These are phyloP conservation scores for Fusarium multiceps DNA, from an alignment of 2,329 filamentous ascomycete species.

Conservation along the genomic window DNA sequence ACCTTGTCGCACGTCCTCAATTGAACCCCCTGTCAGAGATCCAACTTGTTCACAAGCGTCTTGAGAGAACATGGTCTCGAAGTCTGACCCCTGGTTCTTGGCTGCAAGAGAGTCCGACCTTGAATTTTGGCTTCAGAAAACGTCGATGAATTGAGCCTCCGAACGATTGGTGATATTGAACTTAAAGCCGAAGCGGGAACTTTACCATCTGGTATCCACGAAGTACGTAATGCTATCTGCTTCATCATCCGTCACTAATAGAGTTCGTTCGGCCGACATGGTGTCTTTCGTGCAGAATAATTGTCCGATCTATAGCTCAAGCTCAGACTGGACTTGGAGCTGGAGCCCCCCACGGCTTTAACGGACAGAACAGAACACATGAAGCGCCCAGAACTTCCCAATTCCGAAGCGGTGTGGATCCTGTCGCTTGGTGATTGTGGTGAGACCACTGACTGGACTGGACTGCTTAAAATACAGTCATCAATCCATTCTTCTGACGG, in stretches of 20 bases:
- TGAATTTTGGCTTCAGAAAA: conserved; percentile 19
- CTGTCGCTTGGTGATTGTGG: background rate
- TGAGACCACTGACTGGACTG: background rate
- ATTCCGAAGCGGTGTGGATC: conserved; percentile 30
- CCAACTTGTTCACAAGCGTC: conserved; percentile 6
- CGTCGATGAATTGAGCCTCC: background rate
- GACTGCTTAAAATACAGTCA: conserved; percentile 1
- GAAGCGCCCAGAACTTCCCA: background rate
- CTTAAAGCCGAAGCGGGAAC: background rate
- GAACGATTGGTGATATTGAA: background rate
- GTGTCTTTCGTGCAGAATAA: conserved; percentile 1
- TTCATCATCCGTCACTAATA: conserved; percentile 1
- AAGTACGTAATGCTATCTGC: background rate
- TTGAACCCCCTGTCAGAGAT: conserved; percentile 27
- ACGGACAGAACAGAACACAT: background rate
- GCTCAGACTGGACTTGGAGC: background rate
- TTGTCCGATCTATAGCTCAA: background rate
- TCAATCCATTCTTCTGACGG: conserved; percentile 3
- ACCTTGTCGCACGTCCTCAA: conserved; percentile 1
- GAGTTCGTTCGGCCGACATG: conserved; percentile 17
- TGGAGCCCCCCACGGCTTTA: conserved; percentile 12
- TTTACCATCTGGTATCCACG: background rate
- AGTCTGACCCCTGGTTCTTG: conserved; percentile 27
- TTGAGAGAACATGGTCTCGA: conserved; percentile 36
- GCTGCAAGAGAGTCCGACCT: conserved; percentile 24